phyloP scores from a whole-genome alignment of 495 filamentous ascomycete genomes.

The Parmelia sp. region DNA sequence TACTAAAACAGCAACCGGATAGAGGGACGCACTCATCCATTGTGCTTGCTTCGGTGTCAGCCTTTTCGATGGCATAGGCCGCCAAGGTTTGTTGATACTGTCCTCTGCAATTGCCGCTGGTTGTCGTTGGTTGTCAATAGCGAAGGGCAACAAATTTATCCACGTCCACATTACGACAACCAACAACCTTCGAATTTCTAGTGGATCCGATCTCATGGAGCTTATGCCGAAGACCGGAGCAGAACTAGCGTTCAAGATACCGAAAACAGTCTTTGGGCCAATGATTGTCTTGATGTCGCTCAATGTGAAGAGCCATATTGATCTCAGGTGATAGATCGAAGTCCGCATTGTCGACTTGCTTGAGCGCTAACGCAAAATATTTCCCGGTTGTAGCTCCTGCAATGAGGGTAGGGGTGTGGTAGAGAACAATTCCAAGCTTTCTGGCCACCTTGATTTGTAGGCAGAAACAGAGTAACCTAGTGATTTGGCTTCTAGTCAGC shows the following conservation, averaged over 20 bases:
- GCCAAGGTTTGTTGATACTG: conserved; percentile 37
- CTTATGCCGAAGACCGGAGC: conserved; percentile 4
- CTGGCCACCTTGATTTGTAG: too few relatives aligned
- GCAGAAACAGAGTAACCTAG: too few relatives aligned
- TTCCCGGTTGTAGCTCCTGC: too few relatives aligned
- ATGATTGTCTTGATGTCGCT: conserved; percentile 39
- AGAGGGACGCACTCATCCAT: conserved; percentile 19
- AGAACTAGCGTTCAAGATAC: conserved; percentile 29
- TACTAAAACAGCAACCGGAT: conserved; percentile 15
- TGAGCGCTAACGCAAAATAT: too few relatives aligned
- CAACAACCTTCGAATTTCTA: conserved; percentile 8
- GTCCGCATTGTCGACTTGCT: too few relatives aligned
- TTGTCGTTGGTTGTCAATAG: conserved; percentile 34
- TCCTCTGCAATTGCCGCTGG: conserved; percentile 31
- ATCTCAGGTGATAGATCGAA: conserved; percentile 18
- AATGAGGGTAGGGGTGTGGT: too few relatives aligned
- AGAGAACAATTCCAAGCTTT: too few relatives aligned
- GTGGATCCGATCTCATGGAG: background rate
- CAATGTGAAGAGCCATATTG: conserved; percentile 37
- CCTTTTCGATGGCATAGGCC: conserved; percentile 30
- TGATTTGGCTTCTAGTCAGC: too few relatives aligned
- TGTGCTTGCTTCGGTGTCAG: conserved; percentile 24
- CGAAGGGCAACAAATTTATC: conserved; percentile 32
- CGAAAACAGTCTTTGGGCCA: conserved; percentile 32
- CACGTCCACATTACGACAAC: conserved; percentile 30